These are phyloP conservation scores for Ceratocystis cacaofunesta DNA, from an alignment of 2,329 filamentous ascomycete genomes.

Conservation along the genomic window DNA sequence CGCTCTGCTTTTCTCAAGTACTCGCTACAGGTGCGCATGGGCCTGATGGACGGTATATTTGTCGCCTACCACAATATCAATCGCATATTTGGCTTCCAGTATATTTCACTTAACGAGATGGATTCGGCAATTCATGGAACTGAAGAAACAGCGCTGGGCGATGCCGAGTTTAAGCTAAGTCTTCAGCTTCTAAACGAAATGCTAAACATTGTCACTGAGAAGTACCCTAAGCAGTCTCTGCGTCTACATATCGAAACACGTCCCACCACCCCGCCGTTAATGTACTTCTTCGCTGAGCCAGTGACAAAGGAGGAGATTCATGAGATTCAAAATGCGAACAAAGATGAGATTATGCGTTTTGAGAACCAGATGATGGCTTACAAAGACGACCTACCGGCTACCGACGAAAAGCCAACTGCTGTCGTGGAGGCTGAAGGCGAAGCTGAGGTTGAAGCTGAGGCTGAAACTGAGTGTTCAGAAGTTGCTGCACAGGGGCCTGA, in stretches of 20 bases:
- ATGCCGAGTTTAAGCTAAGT: conserved; percentile 75
- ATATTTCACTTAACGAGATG: conserved; percentile 75
- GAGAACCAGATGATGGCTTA: conserved; percentile 48
- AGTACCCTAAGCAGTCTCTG: conserved; percentile 61
- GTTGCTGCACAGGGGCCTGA: conserved; percentile 21
- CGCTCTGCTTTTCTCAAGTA: conserved; percentile 91
- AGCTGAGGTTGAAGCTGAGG: conserved; percentile 16
- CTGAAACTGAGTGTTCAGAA: conserved; percentile 18
- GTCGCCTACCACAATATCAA: conserved; percentile 91
- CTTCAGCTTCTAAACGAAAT: conserved; percentile 64
- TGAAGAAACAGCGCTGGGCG: conserved; percentile 48
- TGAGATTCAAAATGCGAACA: conserved; percentile 53
- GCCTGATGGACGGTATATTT: conserved; percentile 97
- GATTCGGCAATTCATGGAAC: conserved; percentile 80
- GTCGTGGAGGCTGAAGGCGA: conserved; percentile 10
- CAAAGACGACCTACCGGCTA: conserved; percentile 22
- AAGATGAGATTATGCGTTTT: conserved; percentile 51
- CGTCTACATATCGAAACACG: conserved; percentile 73
- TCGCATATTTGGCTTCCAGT: conserved; percentile 96
- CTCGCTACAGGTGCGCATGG: conserved; percentile 89
- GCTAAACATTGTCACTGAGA: conserved; percentile 56
- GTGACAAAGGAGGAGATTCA: conserved; percentile 59
- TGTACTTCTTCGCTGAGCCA: conserved; percentile 85
- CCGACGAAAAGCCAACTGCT: conserved; percentile 5
- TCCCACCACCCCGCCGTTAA: conserved; percentile 42